These are phyloP conservation scores for Nidula niveotomentosa DNA, from an alignment of 1,284 basidiomycete genomes.

Conservation along the genomic window DNA sequence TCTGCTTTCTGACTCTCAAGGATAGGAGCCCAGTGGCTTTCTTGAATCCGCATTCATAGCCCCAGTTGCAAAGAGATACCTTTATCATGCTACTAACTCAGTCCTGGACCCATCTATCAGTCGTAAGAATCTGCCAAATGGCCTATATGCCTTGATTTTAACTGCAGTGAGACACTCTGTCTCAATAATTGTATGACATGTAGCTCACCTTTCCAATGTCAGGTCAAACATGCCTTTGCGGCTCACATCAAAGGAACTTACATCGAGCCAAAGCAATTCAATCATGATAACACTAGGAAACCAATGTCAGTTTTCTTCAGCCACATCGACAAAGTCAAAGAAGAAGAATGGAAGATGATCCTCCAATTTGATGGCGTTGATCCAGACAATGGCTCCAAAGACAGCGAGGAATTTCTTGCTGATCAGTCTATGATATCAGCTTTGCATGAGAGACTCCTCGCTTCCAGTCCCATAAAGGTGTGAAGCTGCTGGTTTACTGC, in stretches of 20 bases:
- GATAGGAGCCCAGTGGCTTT: conserved; percentile 3
- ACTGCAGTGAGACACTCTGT: conserved; percentile 11
- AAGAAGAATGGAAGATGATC: conserved; percentile 6
- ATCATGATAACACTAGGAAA: conserved; percentile 6
- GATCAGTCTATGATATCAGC: conserved; percentile 10
- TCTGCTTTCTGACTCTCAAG: not conserved
- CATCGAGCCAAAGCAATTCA: not conserved
- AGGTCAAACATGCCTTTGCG: conserved; percentile 10
- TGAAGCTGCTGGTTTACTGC: not conserved
- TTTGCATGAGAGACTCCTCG: conserved; percentile 6
- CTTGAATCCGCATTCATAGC: conserved; percentile 7
- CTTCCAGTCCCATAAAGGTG: conserved; percentile 7
- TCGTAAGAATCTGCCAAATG: conserved; percentile 10
- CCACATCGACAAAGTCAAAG: conserved; percentile 7
- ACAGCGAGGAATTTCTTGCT: not conserved
- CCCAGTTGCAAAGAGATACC: conserved; percentile 4
- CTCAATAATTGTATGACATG: not conserved
- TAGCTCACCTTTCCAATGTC: not conserved
- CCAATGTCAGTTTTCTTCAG: conserved; percentile 2
- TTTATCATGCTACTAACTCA: conserved; percentile 9
- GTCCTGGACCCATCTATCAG: conserved; percentile 7
- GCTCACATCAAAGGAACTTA: conserved; percentile 6
- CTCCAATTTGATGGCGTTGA: not conserved
- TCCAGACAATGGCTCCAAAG: conserved; percentile 1
- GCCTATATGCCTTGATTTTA: conserved; percentile 12